These are phyloP conservation scores for Penicillium cinerascens DNA, from an alignment of 495 filamentous ascomycete species.

Conservation along the genomic window DNA sequence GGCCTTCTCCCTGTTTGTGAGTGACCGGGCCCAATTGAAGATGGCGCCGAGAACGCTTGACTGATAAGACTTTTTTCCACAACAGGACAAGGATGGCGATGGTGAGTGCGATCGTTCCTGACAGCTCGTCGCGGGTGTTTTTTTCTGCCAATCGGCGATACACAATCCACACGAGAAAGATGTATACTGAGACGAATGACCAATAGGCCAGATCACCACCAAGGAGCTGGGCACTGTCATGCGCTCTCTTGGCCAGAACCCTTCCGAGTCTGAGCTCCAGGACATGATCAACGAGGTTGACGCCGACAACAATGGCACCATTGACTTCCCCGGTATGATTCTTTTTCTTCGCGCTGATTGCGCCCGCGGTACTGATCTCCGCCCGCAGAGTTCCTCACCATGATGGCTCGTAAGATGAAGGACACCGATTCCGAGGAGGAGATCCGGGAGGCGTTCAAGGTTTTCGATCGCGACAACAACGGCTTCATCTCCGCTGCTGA, in stretches of 20 bases:
- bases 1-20: conserved; percentile 98
- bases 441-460: conserved; percentile 92
- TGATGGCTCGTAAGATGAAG: conserved; percentile 99
- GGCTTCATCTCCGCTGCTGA: conserved; percentile 98
- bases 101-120: conserved; percentile 62
- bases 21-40: conserved; percentile 38
- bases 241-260: conserved; percentile 99
- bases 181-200: neutral
- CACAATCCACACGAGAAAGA: neutral
- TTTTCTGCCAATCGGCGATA: neutral
- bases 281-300: conserved; percentile 99
- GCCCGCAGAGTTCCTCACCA: conserved; percentile 86
- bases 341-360: neutral
- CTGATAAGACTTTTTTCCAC: conserved; percentile 12
- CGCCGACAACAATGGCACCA: conserved; percentile 99
- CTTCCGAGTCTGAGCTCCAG: conserved; percentile 96
- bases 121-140: conserved; percentile 2
- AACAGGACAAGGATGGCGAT: conserved; percentile 99
- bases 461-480: conserved; percentile 99
- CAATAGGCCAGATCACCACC: conserved; percentile 93
- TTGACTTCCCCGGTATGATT: conserved; percentile 89
- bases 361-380: neutral
- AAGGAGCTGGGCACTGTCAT: conserved; percentile 99
- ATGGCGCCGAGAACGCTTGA: conserved; percentile 11
- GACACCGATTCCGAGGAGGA: conserved; percentile 99